Percentiles rank a stretch among this genome's conserved stretches.
Evolutionary conservation across 352 stramenopile species (phyloP).

Genomic region (Phytophthora pisi): DNA sequence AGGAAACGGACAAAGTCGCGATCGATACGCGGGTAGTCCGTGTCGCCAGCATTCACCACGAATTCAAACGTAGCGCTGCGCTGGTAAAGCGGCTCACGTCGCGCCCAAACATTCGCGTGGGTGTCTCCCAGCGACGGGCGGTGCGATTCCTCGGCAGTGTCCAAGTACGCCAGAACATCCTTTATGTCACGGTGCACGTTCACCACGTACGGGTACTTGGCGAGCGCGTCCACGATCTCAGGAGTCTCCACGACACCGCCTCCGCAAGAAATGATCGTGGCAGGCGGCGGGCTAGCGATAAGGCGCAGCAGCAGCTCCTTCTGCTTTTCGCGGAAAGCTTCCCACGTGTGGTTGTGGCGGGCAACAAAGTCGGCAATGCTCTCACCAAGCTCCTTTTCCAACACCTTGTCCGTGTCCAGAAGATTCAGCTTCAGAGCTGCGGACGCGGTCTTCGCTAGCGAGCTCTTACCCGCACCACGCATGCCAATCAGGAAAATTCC

Average conservation of each 20-base stretch:
- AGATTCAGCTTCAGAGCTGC: constrained; percentile 55
- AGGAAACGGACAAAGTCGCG: constrained; percentile 80
- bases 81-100: constrained; percentile 62
- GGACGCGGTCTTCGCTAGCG: constrained; percentile 63
- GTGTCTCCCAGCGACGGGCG: constrained; percentile 68
- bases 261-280: constrained; percentile 84
- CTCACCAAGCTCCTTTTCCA: constrained; percentile 71
- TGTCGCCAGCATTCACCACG: constrained; percentile 58
- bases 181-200: constrained; percentile 72
- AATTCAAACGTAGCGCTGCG: constrained; percentile 67
- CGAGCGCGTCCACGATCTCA: constrained; percentile 63
- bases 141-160: constrained; percentile 45
- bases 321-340: constrained; percentile 77
- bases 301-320: constrained; percentile 64
- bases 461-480: constrained; percentile 87
- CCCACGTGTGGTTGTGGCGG: constrained; percentile 65
- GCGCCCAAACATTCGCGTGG: constrained; percentile 63
- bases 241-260: constrained; percentile 84
- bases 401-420: constrained; percentile 80
- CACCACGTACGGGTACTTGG: constrained; percentile 72
- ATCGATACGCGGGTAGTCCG: constrained; percentile 60
- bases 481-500: constrained; percentile 88
- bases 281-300: constrained; percentile 55
- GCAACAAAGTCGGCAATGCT: constrained; percentile 76
- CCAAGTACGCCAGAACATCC: constrained; percentile 74